phyloP scores from a whole-genome alignment of 176 grass and related monocot genomes.

The Musa troglodytarum region DNA sequence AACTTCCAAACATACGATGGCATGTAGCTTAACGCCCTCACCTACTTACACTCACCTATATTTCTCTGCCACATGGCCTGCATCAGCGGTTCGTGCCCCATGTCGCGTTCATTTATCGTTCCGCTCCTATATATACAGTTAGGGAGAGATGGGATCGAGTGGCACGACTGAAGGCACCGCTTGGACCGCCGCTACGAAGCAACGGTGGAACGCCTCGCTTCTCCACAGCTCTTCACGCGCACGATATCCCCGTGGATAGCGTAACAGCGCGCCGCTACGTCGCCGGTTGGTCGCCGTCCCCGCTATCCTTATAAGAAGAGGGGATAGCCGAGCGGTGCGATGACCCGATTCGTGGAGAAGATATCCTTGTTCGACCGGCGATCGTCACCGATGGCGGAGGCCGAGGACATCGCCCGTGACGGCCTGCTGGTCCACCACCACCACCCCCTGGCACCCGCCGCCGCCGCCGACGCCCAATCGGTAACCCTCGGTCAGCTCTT shows the following conservation, averaged over 20 bases:
- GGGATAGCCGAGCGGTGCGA: background rate
- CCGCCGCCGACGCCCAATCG: conserved; percentile 3
- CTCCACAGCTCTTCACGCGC: background rate
- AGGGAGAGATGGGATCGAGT: background rate
- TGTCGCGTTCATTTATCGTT: too few relatives aligned
- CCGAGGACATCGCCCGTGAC: conserved; percentile 8
- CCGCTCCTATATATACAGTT: background rate
- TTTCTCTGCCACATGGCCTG: background rate
- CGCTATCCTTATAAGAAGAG: background rate
- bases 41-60: background rate
- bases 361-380: conserved; percentile 10
- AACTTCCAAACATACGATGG: background rate
- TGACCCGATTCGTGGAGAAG: conserved; percentile 20
- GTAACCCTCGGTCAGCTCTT: conserved; percentile 58
- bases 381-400: background rate
- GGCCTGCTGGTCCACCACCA: conserved; percentile 21
- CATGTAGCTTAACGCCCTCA: conserved; percentile 2
- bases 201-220: too few relatives aligned
- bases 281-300: background rate
- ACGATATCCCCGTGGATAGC: background rate
- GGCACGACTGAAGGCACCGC: background rate
- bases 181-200: too few relatives aligned
- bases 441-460: conserved; percentile 20
- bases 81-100: too few relatives aligned
- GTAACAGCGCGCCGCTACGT: background rate